Conservation (phyloP, 2,329 filamentous ascomycete genomes). For the Xylaria sp. region DNA sequence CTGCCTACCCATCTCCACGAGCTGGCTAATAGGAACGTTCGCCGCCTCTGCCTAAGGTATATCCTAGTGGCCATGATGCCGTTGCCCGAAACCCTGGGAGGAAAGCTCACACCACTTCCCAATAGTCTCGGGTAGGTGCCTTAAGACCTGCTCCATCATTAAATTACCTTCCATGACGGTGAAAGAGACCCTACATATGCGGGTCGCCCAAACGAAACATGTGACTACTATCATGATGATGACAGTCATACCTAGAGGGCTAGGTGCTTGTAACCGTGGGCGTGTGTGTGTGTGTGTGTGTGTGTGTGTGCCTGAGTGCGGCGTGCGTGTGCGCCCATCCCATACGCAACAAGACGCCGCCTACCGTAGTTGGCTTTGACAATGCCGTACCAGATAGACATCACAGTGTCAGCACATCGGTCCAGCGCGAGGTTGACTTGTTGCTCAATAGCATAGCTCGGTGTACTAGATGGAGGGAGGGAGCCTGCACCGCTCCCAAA, state of each 20-base stretch:
- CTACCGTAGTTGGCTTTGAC: slow-evolving; percentile 3
- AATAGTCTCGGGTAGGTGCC: slow-evolving; percentile 30
- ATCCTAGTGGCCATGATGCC: slow-evolving; percentile 21
- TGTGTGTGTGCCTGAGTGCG: background rate
- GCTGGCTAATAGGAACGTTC: slow-evolving; percentile 28
- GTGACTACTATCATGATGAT: slow-evolving; percentile 26
- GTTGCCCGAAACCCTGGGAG: slow-evolving; percentile 25
- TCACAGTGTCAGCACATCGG: slow-evolving; percentile 22
- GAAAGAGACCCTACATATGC: slow-evolving; percentile 27
- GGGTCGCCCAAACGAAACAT: slow-evolving; percentile 24
- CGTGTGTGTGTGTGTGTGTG: background rate
- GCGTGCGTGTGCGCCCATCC: background rate
- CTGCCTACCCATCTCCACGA: slow-evolving; percentile 27
- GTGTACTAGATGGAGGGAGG: slow-evolving; percentile 22
- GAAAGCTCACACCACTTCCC: slow-evolving; percentile 21
- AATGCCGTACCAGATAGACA: slow-evolving; percentile 4
- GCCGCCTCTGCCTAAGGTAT: slow-evolving; percentile 27
- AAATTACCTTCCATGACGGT: slow-evolving; percentile 1
- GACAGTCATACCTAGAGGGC: slow-evolving; percentile 23
- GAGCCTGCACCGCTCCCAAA: slow-evolving; percentile 13
- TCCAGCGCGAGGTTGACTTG: slow-evolving; percentile 20
- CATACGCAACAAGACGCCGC: slow-evolving; percentile 17
- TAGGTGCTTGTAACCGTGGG: slow-evolving; percentile 24
- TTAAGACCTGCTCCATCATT: slow-evolving; percentile 14
- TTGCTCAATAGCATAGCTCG: slow-evolving; percentile 20